Evolutionary conservation across 352 stramenopile species (phyloP).

Genomic region (Globisporangium paroecandrum): DNA sequence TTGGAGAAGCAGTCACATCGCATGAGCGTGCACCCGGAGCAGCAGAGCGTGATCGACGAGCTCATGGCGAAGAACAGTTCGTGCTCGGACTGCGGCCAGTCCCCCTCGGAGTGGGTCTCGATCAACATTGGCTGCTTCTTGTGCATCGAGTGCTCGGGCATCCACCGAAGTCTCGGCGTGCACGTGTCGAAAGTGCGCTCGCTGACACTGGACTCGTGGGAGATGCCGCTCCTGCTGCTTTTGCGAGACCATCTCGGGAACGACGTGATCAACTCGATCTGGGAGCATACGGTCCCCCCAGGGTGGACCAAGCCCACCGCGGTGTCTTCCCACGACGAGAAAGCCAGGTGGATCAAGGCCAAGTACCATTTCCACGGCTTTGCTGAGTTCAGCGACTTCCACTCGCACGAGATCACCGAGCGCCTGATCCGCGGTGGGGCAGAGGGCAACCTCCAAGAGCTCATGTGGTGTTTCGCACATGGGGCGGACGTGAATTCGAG

Average conservation of each 20-base stretch:
- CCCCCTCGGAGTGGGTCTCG: conserved; percentile 92
- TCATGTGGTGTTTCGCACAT: conserved; percentile 82
- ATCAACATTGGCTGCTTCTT: conserved; percentile 96
- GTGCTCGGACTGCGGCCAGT: conserved; percentile 74
- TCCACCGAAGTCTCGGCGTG: conserved; percentile 95
- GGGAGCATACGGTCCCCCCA: conserved; percentile 52
- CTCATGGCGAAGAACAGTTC: conserved; percentile 49
- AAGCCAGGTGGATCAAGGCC: conserved; percentile 78
- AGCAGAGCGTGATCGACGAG: conserved; percentile 65
- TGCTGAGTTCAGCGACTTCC: conserved; percentile 31
- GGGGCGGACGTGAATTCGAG: conserved; percentile 73
- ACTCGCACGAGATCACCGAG: conserved; percentile 29
- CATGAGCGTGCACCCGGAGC: conserved; percentile 78
- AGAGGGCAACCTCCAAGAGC: conserved; percentile 36
- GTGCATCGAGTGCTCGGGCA: conserved; percentile 96
- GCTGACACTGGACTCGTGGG: conserved; percentile 86
- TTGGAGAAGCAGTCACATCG: conserved; percentile 80
- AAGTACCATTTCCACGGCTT: conserved; percentile 85
- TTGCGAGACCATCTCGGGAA: conserved; percentile 74
- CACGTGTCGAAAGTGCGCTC: conserved; percentile 97
- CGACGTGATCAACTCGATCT: conserved; percentile 58
- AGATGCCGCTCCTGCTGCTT: conserved; percentile 68
- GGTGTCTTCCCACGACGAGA: conserved; percentile 56
- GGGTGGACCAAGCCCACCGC: conserved; percentile 54
- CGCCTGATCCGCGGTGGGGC: conserved; percentile 47